Conservation (phyloP, 257 asterid genomes). For the Solanum arcanum region DNA sequence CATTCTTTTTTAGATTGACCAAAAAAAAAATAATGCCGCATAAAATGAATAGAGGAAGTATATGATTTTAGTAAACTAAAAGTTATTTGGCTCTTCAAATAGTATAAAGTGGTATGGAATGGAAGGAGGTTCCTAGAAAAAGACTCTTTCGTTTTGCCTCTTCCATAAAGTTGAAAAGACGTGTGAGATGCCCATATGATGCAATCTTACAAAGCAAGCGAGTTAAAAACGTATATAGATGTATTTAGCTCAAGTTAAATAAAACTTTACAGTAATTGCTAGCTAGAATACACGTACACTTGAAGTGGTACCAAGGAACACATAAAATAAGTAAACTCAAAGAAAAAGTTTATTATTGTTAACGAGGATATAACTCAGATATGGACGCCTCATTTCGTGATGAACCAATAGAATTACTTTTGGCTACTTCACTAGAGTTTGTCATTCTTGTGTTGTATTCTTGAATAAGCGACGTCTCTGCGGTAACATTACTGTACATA, state of each 20-base stretch:
- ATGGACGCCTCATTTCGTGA: background rate
- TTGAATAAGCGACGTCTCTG: background rate
- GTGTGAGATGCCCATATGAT: too few species aligned
- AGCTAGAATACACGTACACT: background rate
- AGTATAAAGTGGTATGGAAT: too few species aligned
- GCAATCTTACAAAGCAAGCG: background rate
- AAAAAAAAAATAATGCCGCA: fast-evolving
- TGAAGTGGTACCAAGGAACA: background rate
- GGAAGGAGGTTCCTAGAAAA: too few species aligned
- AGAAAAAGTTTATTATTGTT: background rate
- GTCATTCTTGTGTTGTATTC: background rate
- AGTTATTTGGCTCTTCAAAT: too few species aligned
- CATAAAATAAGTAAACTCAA: background rate
- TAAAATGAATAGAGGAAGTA: too few species aligned
- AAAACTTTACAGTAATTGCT: background rate
- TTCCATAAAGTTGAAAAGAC: too few species aligned
- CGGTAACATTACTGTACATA: background rate
- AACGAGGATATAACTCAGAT: slow-evolving; percentile 4
- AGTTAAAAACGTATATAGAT: too few species aligned
- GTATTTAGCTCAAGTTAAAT: background rate
- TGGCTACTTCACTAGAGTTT: background rate
- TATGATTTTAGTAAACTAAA: too few species aligned
- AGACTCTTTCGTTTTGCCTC: too few species aligned
- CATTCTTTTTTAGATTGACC: too few species aligned
- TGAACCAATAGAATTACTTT: background rate